Conservation (phyloP, 176 grass and related monocot genomes). For the Thinopyrum elongatum region DNA sequence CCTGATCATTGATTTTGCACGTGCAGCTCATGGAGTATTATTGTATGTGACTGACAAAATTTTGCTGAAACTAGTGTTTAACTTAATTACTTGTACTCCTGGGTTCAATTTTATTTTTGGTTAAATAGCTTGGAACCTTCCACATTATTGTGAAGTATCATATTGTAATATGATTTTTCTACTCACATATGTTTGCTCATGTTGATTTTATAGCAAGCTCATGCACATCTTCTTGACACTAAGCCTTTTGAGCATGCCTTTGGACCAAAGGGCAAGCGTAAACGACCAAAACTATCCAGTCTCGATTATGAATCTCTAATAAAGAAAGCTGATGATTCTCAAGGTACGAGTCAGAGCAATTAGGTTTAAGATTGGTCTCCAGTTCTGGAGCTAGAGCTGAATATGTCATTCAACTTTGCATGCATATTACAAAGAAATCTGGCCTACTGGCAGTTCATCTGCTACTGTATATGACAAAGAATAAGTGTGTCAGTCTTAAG, state of each 20-base stretch:
- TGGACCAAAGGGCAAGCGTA: slow-evolving; percentile 86
- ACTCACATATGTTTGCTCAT: slow-evolving; percentile 3
- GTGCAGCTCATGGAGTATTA: background rate
- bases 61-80: background rate
- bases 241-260: slow-evolving; percentile 85
- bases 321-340: slow-evolving; percentile 60
- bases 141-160: background rate
- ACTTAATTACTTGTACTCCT: background rate
- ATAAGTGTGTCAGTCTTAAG: background rate
- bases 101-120: background rate
- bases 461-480: background rate
- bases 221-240: slow-evolving; percentile 77
- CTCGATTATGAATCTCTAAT: slow-evolving; percentile 77
- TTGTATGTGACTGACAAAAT: background rate
- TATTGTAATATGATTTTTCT: background rate
- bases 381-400: background rate
- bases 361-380: background rate
- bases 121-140: background rate
- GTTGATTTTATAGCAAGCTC: slow-evolving; percentile 65
- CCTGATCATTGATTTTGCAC: background rate
- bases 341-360: slow-evolving; percentile 46
- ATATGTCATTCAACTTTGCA: background rate
- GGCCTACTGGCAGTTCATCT: background rate
- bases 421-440: background rate
- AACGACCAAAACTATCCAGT: slow-evolving; percentile 56